Evolutionary conservation across 176 grass and related monocot genomes (phyloP).

Genomic region (Triticum urartu): DNA sequence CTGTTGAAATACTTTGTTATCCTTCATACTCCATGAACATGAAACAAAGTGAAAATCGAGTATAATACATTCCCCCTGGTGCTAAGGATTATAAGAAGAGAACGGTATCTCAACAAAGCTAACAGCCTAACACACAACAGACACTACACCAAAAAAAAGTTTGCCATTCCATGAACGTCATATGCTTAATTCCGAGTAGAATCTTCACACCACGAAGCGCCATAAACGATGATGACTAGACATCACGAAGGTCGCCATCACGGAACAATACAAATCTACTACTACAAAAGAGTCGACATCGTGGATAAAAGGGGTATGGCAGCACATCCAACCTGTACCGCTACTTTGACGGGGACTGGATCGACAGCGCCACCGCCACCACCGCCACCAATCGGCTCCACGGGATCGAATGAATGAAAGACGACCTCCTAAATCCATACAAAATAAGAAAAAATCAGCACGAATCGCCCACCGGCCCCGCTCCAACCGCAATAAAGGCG

Average conservation of each 20-base stretch:
- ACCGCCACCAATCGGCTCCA: not conserved
- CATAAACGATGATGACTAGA: not conserved
- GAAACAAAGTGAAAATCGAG: not conserved
- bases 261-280: not conserved
- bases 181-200: not conserved
- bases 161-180: not conserved
- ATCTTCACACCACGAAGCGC: not conserved
- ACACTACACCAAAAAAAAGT: not conserved
- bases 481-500: not conserved
- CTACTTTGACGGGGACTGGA: not conserved
- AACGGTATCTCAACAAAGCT: not conserved
- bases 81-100: not conserved
- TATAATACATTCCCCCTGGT: not conserved
- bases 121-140: not conserved
- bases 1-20: not conserved
- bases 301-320: not conserved
- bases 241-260: not conserved
- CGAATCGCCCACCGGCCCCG: not conserved
- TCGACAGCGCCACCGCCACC: not conserved
- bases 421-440: conserved; percentile 41
- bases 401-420: conserved; percentile 27
- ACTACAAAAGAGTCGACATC: conserved; percentile 17
- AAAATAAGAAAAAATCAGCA: conserved; percentile 12
- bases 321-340: conserved; percentile 19
- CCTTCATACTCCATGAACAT: not conserved